Evolutionary conservation across 2,329 filamentous ascomycete genomes (phyloP).

Genomic region (Apiospora sp.): DNA sequence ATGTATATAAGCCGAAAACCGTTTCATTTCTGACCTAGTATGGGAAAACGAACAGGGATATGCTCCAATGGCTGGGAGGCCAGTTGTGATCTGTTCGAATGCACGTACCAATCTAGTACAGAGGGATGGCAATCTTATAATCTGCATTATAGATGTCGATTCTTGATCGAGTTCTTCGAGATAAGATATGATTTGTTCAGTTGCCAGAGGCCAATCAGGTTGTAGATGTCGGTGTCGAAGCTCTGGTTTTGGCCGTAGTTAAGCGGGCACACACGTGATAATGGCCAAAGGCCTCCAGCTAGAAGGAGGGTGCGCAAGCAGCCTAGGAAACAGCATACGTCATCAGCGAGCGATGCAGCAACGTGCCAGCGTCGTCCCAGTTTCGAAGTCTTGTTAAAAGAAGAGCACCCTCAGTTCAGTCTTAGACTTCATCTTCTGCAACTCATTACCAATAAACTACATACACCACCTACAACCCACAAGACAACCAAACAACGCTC

Average conservation of each 20-base stretch:
- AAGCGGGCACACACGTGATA: slow-evolving; percentile 10
- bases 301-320: neutral
- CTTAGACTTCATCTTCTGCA: neutral
- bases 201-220: neutral
- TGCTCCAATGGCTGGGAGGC: neutral
- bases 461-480: neutral
- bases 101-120: neutral
- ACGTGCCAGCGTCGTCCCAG: slow-evolving; percentile 11
- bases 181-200: neutral
- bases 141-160: neutral
- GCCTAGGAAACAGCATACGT: slow-evolving; percentile 3
- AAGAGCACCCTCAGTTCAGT: neutral
- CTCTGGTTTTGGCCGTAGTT: neutral
- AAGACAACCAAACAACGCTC: slow-evolving; percentile 33
- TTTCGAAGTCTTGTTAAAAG: slow-evolving; percentile 13
- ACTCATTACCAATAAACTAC: neutral
- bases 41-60: neutral
- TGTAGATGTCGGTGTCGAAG: neutral
- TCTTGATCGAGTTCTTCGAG: neutral
- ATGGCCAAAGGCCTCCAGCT: slow-evolving; percentile 2
- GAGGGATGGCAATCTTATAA: neutral
- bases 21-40: neutral
- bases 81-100: neutral
- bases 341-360: neutral
- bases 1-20: neutral